These are phyloP conservation scores for Lipomyces chichibuensis DNA, from an alignment of 805 yeast species.

Conservation along the genomic window DNA sequence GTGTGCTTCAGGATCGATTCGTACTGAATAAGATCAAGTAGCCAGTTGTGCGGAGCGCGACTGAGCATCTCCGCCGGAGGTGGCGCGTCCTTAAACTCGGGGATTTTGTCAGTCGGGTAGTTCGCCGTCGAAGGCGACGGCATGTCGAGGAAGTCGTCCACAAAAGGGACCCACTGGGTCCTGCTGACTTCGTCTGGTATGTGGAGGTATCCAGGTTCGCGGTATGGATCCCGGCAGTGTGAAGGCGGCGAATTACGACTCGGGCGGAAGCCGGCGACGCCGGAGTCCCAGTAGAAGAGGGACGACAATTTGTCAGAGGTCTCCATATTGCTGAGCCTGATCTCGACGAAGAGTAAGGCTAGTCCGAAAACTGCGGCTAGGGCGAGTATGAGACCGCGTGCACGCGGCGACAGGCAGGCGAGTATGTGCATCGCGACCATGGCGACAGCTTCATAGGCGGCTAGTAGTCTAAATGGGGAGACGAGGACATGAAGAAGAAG, in stretches of 20 bases:
- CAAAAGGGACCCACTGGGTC: constrained; percentile 27
- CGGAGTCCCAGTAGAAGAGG: background rate
- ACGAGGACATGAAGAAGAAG: no score
- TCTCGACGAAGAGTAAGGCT: background rate
- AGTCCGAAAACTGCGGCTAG: background rate
- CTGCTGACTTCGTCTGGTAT: constrained; percentile 1
- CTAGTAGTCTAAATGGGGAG: no score
- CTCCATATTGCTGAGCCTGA: background rate
- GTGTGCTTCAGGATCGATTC: background rate
- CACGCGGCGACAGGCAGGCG: background rate
- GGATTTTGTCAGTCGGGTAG: constrained; percentile 24
- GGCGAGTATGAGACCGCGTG: background rate
- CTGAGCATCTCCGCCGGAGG: constrained; percentile 17
- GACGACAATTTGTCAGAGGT: background rate
- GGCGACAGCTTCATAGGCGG: background rate
- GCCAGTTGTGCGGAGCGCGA: constrained; percentile 27
- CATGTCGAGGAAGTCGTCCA: constrained; percentile 9
- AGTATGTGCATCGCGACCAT: background rate
- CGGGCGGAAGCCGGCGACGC: background rate
- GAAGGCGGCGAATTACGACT: background rate
- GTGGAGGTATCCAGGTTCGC: constrained; percentile 25
- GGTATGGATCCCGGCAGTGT: constrained; percentile 29
- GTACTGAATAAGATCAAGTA: constrained; percentile 13
- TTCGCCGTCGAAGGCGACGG: constrained; percentile 26
- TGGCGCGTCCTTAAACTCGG: constrained; percentile 20